phyloP scores from a whole-genome alignment of 495 filamentous ascomycete species.

The Aspergillus sclerotioniger region DNA sequence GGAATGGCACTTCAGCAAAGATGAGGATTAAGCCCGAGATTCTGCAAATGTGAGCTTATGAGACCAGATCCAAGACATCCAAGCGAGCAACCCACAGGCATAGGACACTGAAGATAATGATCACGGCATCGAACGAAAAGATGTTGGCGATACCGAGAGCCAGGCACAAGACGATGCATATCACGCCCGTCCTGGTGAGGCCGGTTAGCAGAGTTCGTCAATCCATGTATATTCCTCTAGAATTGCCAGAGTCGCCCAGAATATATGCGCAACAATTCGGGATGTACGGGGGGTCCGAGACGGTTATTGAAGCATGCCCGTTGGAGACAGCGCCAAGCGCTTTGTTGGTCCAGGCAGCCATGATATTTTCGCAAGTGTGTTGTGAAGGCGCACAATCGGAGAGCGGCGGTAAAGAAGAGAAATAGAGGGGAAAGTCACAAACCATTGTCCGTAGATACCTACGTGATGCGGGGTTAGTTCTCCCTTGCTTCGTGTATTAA shows the following conservation, averaged over 20 bases:
- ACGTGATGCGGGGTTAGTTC: slow-evolving; percentile 33
- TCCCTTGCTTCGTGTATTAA: slow-evolving; percentile 3
- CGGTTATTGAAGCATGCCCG: slow-evolving; percentile 2
- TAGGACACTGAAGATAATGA: slow-evolving; percentile 79
- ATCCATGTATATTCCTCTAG: neutral
- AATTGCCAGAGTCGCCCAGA: slow-evolving; percentile 5
- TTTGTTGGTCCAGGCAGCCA: slow-evolving; percentile 24
- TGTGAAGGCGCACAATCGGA: slow-evolving; percentile 4
- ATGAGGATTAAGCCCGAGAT: slow-evolving; percentile 80
- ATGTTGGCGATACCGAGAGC: slow-evolving; percentile 93
- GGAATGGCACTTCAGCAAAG: slow-evolving; percentile 95
- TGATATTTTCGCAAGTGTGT: slow-evolving; percentile 7
- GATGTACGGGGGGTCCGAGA: neutral
- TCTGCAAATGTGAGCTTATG: slow-evolving; percentile 43
- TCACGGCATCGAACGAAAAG: slow-evolving; percentile 59
- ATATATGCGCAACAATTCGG: neutral
- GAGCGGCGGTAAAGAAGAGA: neutral
- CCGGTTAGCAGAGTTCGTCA: slow-evolving; percentile 8
- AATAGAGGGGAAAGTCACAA: slow-evolving; percentile 37
- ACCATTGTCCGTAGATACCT: slow-evolving; percentile 99
- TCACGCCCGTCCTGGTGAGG: slow-evolving; percentile 76
- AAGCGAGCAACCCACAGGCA: slow-evolving; percentile 67
- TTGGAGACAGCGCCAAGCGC: slow-evolving; percentile 22
- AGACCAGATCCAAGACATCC: neutral
- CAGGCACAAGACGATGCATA: slow-evolving; percentile 93